Percentiles rank a stretch among this genome's conserved stretches.
Conservation (phyloP, 23 red algal species). For the Gracilaria vermiculophylla region DNA sequence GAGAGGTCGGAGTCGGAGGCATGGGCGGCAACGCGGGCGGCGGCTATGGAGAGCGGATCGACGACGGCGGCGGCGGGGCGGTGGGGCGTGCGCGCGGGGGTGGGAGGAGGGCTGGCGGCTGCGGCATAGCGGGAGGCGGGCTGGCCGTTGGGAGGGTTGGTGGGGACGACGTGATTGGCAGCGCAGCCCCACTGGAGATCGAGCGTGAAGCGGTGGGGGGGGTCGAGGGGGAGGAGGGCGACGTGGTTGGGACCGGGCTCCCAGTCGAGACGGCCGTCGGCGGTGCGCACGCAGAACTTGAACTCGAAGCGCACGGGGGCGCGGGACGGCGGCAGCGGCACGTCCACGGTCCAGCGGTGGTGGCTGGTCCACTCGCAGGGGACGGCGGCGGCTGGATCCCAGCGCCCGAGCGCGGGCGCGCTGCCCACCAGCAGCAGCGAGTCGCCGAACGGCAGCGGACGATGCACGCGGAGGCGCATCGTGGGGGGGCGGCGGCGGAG, state of each 20-base stretch:
- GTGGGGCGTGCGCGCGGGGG: background rate
- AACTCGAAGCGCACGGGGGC: constrained; percentile 67
- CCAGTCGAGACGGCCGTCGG: constrained; percentile 14
- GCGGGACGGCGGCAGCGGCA: background rate
- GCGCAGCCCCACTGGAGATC: background rate
- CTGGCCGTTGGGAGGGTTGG: background rate
- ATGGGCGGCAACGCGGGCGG: background rate
- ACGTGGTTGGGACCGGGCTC: constrained; percentile 56
- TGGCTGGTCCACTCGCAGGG: constrained; percentile 17
- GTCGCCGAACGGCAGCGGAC: constrained; percentile 13
- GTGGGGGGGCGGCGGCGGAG: background rate
- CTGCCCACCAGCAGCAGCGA: constrained; percentile 38
- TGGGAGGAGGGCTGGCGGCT: constrained; percentile 7
- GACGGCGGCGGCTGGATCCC: background rate
- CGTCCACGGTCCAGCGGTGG: constrained; percentile 39
- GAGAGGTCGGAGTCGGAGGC: background rate
- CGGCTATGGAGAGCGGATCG: constrained; percentile 4
- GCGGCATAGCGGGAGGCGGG: background rate
- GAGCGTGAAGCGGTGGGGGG: constrained; percentile 3
- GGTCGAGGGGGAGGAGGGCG: constrained; percentile 26
- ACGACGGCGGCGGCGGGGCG: background rate
- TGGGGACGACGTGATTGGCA: background rate
- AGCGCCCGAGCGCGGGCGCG: background rate
- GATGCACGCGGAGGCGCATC: constrained; percentile 43
- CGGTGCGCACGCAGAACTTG: constrained; percentile 55